Conservation (phyloP, 2,329 filamentous ascomycete genomes). For the Ambrosiella xylebori region DNA sequence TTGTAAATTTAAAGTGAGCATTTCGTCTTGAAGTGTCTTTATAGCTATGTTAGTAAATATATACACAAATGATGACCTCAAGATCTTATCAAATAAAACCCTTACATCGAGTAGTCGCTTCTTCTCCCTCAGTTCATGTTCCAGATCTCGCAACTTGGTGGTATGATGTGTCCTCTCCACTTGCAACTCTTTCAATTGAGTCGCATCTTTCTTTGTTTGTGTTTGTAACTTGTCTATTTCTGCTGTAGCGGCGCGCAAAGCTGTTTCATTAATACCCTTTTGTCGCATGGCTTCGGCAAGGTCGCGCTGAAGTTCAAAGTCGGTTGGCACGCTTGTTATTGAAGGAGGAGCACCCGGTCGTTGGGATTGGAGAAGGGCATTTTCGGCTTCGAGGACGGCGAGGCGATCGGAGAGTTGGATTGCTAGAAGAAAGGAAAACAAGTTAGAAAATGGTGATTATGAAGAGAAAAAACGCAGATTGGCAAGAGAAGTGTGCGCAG, state of each 20-base stretch:
- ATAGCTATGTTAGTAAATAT: not conserved
- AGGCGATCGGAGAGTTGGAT: conserved; percentile 51
- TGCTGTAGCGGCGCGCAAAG: conserved; percentile 42
- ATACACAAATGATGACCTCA: not conserved
- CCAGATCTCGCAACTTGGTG: conserved; percentile 56
- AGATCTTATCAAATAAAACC: not conserved
- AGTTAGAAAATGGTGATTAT: not conserved
- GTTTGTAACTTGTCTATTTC: conserved; percentile 48
- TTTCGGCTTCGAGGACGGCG: conserved; percentile 43
- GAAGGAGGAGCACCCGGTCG: conserved; percentile 14
- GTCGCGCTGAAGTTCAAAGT: conserved; percentile 44
- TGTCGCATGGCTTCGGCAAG: conserved; percentile 62
- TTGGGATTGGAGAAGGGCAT: conserved; percentile 22
- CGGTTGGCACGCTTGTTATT: conserved; percentile 2
- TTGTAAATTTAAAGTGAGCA: conserved; percentile 73
- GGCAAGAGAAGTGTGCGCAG: not conserved
- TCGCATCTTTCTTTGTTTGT: conserved; percentile 41
- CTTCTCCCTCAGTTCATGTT: conserved; percentile 74
- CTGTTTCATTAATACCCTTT: conserved; percentile 47
- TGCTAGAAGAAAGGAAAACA: conserved; percentile 26
- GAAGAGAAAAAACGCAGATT: not conserved
- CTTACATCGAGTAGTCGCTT: conserved; percentile 59
- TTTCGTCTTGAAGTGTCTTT: conserved; percentile 77
- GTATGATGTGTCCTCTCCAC: conserved; percentile 44
- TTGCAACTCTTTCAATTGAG: conserved; percentile 43